A percentile compares a stretch with the other conserved stretches of the same genome.
These are phyloP conservation scores for Pythium aquatile DNA, from an alignment of 352 stramenopile genomes.

Conservation along the genomic window DNA sequence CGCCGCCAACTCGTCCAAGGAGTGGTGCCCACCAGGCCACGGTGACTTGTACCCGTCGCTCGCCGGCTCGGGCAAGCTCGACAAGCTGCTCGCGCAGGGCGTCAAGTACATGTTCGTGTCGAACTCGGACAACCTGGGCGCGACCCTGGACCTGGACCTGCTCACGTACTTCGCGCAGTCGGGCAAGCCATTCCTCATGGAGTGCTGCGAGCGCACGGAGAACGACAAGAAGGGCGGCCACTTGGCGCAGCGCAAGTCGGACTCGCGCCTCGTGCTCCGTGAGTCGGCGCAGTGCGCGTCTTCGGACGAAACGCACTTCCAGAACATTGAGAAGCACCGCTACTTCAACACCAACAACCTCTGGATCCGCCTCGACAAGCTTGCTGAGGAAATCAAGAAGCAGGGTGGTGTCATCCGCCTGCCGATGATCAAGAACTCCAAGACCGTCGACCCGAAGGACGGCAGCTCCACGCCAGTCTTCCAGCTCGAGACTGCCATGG, in stretches of 20 bases:
- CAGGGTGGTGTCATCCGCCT: conserved; percentile 80
- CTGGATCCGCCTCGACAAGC: conserved; percentile 88
- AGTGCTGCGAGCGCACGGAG: conserved; percentile 97
- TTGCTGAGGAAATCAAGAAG: conserved; percentile 74
- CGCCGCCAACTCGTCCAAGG: conserved; percentile 65
- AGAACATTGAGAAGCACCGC: conserved; percentile 87
- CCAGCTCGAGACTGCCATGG: conserved; percentile 87
- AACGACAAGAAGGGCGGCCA: conserved; percentile 99
- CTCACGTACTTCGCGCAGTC: conserved; percentile 90
- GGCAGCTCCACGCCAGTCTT: conserved; percentile 82
- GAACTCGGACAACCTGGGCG: conserved; percentile 88
- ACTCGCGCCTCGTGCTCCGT: conserved; percentile 95
- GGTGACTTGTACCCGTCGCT: conserved; percentile 86
- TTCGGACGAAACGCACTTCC: conserved; percentile 76
- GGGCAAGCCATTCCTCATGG: conserved; percentile 89
- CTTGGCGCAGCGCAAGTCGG: conserved; percentile 89
- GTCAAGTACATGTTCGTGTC: conserved; percentile 92
- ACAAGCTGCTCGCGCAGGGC: conserved; percentile 81
- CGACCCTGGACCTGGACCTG: conserved; percentile 78
- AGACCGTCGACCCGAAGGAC: conserved; percentile 88
- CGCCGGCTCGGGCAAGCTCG: conserved; percentile 79
- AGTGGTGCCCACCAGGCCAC: conserved; percentile 86
- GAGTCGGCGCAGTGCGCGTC: conserved; percentile 88
- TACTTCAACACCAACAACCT: conserved; percentile 92
- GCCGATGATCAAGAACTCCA: conserved; percentile 88